Evolutionary conservation across 805 yeast genomes (phyloP).

Genomic region (Hanseniaspora mollemarum): DNA sequence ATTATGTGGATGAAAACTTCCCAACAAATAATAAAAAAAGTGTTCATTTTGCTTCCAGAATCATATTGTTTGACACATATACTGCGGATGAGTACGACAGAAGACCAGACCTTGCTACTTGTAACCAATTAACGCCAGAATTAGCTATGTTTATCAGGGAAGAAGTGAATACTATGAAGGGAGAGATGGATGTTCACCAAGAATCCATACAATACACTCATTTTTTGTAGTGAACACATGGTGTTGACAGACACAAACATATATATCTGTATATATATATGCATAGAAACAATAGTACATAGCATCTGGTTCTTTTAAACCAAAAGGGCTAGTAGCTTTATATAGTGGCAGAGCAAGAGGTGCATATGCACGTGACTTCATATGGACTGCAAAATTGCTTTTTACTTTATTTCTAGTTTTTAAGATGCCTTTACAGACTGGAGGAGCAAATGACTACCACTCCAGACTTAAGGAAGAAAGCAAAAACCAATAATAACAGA

Average conservation of each 20-base stretch:
- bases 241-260: neutral
- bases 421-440: neutral
- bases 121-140: constrained; percentile 78
- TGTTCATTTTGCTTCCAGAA: constrained; percentile 67
- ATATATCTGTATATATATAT: neutral
- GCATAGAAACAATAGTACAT: neutral
- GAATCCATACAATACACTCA: constrained; percentile 73
- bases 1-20: constrained; percentile 6
- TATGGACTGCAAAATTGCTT: neutral
- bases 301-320: neutral
- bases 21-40: constrained; percentile 11
- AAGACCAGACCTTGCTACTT: constrained; percentile 83
- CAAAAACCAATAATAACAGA: constrained; percentile 16
- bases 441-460: neutral
- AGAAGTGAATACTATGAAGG: constrained; percentile 69
- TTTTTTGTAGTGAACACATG: constrained; percentile 46
- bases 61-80: constrained; percentile 76
- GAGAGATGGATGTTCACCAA: constrained; percentile 73
- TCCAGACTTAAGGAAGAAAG: constrained; percentile 17
- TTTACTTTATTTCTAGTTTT: neutral
- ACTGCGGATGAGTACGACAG: constrained; percentile 78
- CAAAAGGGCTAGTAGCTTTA: neutral
- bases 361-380: neutral
- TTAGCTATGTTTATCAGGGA: constrained; percentile 77
- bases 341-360: neutral